phyloP scores from a whole-genome alignment of 805 yeast genomes.

The Spencermartinsiella europaea region DNA sequence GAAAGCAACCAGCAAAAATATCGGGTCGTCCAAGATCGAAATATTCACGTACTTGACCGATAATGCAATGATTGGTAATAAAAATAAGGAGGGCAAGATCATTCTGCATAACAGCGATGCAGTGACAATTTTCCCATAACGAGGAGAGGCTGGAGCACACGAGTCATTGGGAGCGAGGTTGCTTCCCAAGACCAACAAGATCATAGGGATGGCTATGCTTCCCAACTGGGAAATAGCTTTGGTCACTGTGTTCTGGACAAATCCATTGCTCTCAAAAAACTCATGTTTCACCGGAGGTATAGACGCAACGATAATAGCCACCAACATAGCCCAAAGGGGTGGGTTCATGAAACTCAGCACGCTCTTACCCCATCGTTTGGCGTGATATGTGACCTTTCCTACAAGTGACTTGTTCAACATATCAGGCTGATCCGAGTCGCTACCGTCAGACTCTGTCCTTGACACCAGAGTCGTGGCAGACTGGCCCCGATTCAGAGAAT shows the following conservation, averaged over 20 bases:
- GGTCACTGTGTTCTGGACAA: slow-evolving; percentile 48
- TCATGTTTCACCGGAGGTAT: slow-evolving; percentile 43
- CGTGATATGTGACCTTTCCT: neutral
- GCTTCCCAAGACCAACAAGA: slow-evolving; percentile 55
- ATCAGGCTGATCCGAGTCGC: no score
- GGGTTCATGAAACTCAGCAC: slow-evolving; percentile 48
- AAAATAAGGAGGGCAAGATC: slow-evolving; percentile 51
- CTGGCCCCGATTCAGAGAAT: neutral
- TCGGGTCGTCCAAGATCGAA: slow-evolving; percentile 49
- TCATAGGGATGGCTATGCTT: slow-evolving; percentile 55
- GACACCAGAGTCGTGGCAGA: slow-evolving; percentile 5
- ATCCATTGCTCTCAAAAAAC: slow-evolving; percentile 43
- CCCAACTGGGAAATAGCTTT: slow-evolving; percentile 51
- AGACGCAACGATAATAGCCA: slow-evolving; percentile 56
- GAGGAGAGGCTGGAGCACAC: slow-evolving; percentile 34
- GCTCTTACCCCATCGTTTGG: neutral
- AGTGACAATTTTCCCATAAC: slow-evolving; percentile 41
- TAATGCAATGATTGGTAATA: slow-evolving; percentile 50
- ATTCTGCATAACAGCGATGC: slow-evolving; percentile 55
- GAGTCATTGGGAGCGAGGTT: slow-evolving; percentile 54
- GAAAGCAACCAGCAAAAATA: slow-evolving; percentile 54
- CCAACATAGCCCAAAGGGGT: slow-evolving; percentile 58
- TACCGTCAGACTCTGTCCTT: neutral
- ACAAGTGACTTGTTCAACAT: neutral
- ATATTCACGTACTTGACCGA: slow-evolving; percentile 48